Percentiles rank a stretch among this genome's conserved stretches.
Conservation (phyloP, 768 basidiomycete genomes). For the Termitomyces sp. region DNA sequence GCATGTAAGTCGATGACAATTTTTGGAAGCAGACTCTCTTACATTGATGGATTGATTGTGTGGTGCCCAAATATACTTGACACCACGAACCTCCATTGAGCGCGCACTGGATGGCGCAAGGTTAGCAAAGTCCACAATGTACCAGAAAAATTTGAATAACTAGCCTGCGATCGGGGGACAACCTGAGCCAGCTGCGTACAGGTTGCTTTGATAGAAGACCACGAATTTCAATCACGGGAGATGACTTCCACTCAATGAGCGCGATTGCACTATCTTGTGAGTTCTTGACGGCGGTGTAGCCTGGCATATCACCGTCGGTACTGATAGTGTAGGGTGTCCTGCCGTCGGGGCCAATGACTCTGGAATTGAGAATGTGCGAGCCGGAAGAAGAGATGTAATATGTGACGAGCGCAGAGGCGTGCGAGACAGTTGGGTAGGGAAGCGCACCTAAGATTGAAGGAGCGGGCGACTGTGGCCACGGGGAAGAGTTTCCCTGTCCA, state of each 20-base stretch:
- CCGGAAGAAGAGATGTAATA: slow-evolving; percentile 48
- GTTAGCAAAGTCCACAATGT: neutral
- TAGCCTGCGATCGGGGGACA: slow-evolving; percentile 42
- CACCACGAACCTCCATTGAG: slow-evolving; percentile 44
- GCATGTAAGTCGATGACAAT: neutral
- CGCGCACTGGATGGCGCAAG: slow-evolving; percentile 28
- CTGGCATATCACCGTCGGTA: slow-evolving; percentile 44
- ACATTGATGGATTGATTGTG: slow-evolving; percentile 48
- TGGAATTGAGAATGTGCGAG: slow-evolving; percentile 49
- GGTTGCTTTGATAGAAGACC: slow-evolving; percentile 42
- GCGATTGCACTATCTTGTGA: slow-evolving; percentile 40
- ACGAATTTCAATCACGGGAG: slow-evolving; percentile 47
- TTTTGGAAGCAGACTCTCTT: slow-evolving; percentile 14
- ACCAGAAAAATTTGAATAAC: neutral
- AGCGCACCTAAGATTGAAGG: slow-evolving; percentile 63
- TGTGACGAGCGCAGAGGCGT: slow-evolving; percentile 25
- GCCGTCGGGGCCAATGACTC: slow-evolving; percentile 42
- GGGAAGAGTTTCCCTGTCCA: slow-evolving; percentile 19
- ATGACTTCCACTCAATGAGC: slow-evolving; percentile 52
- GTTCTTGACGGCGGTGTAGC: slow-evolving; percentile 49
- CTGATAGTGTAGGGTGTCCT: slow-evolving; percentile 43
- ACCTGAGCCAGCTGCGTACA: slow-evolving; percentile 46
- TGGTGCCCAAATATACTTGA: slow-evolving; percentile 52
- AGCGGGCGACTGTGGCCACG: slow-evolving; percentile 19
- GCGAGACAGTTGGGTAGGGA: slow-evolving; percentile 39